phyloP scores from a whole-genome alignment of 2,329 filamentous ascomycete genomes.

The Trichophyton schoenleinii region DNA sequence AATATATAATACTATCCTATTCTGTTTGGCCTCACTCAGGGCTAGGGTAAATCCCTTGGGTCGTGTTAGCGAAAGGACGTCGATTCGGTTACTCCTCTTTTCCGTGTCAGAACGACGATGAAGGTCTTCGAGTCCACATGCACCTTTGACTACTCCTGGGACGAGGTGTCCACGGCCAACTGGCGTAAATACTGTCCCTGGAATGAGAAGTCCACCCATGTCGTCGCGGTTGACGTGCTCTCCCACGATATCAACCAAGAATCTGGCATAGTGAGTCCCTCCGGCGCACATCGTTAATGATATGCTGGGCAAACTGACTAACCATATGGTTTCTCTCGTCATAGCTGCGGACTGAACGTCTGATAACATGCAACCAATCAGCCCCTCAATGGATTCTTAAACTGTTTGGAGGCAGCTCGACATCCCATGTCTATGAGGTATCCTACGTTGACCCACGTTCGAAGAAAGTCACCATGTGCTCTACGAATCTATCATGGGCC shows the following conservation, averaged over 20 bases:
- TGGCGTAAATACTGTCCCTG: conserved; percentile 98
- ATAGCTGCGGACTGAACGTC: conserved; percentile 57
- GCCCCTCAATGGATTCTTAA: conserved; percentile 50
- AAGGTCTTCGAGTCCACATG: conserved; percentile 87
- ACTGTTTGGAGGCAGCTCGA: conserved; percentile 66
- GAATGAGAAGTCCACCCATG: conserved; percentile 97
- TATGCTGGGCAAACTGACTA: not conserved
- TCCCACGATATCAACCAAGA: conserved; percentile 53
- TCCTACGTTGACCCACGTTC: conserved; percentile 77
- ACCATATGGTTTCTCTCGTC: not conserved
- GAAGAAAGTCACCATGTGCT: conserved; percentile 92
- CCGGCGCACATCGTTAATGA: not conserved
- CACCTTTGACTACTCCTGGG: conserved; percentile 96
- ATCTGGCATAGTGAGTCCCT: conserved; percentile 51
- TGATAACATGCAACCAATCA: conserved; percentile 40
- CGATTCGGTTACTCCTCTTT: not conserved
- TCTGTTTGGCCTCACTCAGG: not conserved
- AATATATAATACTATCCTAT: not conserved
- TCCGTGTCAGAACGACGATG: conserved; percentile 44
- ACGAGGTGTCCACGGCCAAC: conserved; percentile 92
- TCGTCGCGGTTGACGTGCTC: conserved; percentile 88
- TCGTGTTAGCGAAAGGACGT: not conserved
- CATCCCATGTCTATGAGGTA: conserved; percentile 84
- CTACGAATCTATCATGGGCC: conserved; percentile 83
- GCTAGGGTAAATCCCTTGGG: not conserved